Percentiles rank a stretch among this genome's conserved stretches.
These are phyloP conservation scores for Monascus purpureus DNA, from an alignment of 495 filamentous ascomycete genomes.

Conservation along the genomic window DNA sequence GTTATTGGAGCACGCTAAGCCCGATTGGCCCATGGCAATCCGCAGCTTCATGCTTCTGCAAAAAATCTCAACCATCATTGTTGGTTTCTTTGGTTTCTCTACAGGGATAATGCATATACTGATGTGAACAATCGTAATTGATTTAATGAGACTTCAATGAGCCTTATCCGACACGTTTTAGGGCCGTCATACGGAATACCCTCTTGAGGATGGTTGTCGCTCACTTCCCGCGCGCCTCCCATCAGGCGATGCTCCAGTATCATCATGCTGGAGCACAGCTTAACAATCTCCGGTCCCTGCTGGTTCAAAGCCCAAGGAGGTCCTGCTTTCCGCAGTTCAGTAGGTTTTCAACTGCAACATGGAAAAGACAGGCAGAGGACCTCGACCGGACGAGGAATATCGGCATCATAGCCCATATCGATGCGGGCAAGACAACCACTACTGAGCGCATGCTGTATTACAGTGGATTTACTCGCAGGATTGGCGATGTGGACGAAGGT, in stretches of 20 bases:
- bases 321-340: slow-evolving; percentile 2
- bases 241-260: slow-evolving; percentile 13
- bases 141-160: not conserved
- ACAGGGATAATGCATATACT: not conserved
- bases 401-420: slow-evolving; percentile 97
- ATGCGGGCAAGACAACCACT: slow-evolving; percentile 98
- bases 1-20: too few relatives aligned
- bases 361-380: slow-evolving; percentile 14
- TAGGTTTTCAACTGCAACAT: slow-evolving; percentile 14
- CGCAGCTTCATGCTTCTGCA: too few relatives aligned
- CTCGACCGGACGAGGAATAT: slow-evolving; percentile 72
- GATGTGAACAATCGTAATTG: not conserved
- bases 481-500: slow-evolving; percentile 96
- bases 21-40: too few relatives aligned
- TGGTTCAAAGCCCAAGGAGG: slow-evolving; percentile 2
- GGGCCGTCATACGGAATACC: not conserved
- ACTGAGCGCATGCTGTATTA: slow-evolving; percentile 99
- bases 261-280: slow-evolving; percentile 3
- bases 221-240: slow-evolving; percentile 22
- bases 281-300: not conserved
- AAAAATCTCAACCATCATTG: too few relatives aligned
- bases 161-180: not conserved
- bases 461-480: slow-evolving; percentile 71
- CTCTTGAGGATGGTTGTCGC: slow-evolving; percentile 17
- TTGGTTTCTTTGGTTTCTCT: too few relatives aligned